Percentiles rank a stretch among this genome's conserved stretches.
These are phyloP conservation scores for Yamadazyma membranifaciens DNA, from an alignment of 1,139 yeast species.

Conservation along the genomic window DNA sequence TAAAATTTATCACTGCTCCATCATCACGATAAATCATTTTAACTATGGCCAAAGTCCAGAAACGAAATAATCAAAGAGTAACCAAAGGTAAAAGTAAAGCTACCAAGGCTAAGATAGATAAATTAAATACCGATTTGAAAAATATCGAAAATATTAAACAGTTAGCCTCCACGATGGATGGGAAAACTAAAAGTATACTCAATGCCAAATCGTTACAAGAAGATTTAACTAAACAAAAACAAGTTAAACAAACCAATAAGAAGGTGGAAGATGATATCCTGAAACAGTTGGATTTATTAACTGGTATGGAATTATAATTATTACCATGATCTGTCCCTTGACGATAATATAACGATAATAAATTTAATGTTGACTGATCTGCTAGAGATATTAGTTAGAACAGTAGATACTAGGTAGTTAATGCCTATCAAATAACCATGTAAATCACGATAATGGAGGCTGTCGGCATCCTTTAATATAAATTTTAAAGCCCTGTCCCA, in stretches of 20 bases:
- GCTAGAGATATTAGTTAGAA: too few species aligned
- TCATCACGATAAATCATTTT: too few species aligned
- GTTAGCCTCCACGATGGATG: conserved; percentile 7
- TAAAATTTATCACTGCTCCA: neutral
- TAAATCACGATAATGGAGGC: too few species aligned
- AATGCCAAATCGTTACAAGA: conserved; percentile 33
- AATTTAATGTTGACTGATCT: too few species aligned
- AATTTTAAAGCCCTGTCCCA: too few species aligned
- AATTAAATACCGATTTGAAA: conserved; percentile 39
- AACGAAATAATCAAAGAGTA: conserved; percentile 2
- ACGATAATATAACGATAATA: neutral
- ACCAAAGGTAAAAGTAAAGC: conserved; percentile 28
- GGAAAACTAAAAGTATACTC: conserved; percentile 20
- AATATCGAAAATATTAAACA: conserved; percentile 37
- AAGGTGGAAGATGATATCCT: conserved; percentile 51
- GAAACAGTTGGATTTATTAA: conserved; percentile 58
- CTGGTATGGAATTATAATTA: conserved; percentile 39
- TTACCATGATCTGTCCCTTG: too few species aligned
- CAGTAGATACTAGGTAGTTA: too few species aligned
- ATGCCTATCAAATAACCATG: too few species aligned
- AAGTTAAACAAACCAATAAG: conserved; percentile 34
- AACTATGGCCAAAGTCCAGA: conserved; percentile 3
- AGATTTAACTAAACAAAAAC: conserved; percentile 45
- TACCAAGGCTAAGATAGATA: conserved; percentile 40
- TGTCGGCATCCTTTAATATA: too few species aligned